Conservation (phyloP, 2,329 filamentous ascomycete species). For the Ceratocystis destructans region DNA sequence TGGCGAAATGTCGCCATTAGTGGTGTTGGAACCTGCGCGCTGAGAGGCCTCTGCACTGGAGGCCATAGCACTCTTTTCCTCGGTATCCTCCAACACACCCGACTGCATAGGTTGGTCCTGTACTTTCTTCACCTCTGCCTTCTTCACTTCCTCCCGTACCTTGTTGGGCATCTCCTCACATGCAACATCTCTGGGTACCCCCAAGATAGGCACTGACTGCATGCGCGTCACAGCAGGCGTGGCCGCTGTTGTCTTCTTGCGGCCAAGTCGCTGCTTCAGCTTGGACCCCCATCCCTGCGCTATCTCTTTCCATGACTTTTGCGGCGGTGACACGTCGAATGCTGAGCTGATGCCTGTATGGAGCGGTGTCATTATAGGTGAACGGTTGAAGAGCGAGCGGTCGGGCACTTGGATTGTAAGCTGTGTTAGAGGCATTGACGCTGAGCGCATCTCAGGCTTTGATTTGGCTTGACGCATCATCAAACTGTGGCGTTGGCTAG, state of each 20-base stretch:
- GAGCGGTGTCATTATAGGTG: conserved; percentile 1
- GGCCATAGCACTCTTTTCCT: not conserved
- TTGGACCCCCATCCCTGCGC: conserved; percentile 12
- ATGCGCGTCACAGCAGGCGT: not conserved
- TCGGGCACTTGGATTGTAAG: conserved; percentile 11
- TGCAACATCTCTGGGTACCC: not conserved
- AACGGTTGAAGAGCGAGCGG: not conserved
- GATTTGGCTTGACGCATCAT: conserved; percentile 5
- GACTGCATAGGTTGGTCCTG: not conserved
- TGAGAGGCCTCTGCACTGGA: not conserved
- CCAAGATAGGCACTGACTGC: conserved; percentile 1
- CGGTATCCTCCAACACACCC: not conserved
- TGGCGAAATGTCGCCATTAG: not conserved
- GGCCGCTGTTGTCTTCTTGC: not conserved
- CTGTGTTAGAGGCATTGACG: not conserved
- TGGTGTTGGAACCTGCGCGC: not conserved
- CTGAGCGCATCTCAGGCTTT: conserved; percentile 6
- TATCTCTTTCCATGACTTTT: conserved; percentile 10
- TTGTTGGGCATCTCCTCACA: not conserved
- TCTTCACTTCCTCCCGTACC: not conserved
- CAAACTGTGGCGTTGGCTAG: not conserved
- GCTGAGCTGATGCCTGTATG: conserved; percentile 13
- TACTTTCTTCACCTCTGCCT: not conserved
- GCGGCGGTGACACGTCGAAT: conserved; percentile 16
- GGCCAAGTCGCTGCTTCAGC: conserved; percentile 7